phyloP scores from a whole-genome alignment of 148 eudicot genomes.

The Polygonum aviculare region DNA sequence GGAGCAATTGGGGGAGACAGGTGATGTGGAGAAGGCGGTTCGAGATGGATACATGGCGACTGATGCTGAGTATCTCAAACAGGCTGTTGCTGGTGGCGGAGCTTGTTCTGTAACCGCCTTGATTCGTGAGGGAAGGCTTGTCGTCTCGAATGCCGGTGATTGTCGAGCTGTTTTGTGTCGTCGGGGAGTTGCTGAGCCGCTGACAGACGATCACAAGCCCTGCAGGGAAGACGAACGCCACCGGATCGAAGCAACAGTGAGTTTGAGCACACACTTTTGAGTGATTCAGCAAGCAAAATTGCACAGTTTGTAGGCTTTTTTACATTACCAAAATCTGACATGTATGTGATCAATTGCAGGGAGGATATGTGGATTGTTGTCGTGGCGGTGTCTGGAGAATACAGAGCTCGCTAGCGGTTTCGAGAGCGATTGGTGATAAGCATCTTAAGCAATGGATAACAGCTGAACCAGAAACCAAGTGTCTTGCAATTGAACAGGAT shows the following conservation, averaged over 20 bases:
- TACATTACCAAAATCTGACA: too few relatives aligned
- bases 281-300: background rate
- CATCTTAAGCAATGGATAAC: conserved; percentile 52
- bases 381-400: conserved; percentile 52
- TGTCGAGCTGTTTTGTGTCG: conserved; percentile 56
- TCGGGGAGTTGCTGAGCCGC: conserved; percentile 28
- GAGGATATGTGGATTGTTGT: conserved; percentile 48
- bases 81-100: conserved; percentile 38
- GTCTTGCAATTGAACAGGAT: conserved; percentile 21
- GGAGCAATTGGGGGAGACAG: conserved; percentile 15
- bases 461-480: conserved; percentile 46
- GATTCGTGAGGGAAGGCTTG: conserved; percentile 28
- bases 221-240: conserved; percentile 47
- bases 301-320: too few relatives aligned
- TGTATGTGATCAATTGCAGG: conserved; percentile 24
- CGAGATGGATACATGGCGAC: conserved; percentile 34
- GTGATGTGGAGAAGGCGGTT: conserved; percentile 31
- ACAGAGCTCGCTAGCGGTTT: conserved; percentile 54
- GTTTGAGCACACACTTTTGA: background rate
- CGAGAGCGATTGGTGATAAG: conserved; percentile 63
- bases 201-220: conserved; percentile 50
- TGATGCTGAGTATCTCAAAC: conserved; percentile 51
- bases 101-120: conserved; percentile 53
- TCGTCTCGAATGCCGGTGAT: conserved; percentile 55
- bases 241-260: conserved; percentile 45